Evolutionary conservation across 768 basidiomycete species (phyloP).

Genomic region (Russula olivacea): DNA sequence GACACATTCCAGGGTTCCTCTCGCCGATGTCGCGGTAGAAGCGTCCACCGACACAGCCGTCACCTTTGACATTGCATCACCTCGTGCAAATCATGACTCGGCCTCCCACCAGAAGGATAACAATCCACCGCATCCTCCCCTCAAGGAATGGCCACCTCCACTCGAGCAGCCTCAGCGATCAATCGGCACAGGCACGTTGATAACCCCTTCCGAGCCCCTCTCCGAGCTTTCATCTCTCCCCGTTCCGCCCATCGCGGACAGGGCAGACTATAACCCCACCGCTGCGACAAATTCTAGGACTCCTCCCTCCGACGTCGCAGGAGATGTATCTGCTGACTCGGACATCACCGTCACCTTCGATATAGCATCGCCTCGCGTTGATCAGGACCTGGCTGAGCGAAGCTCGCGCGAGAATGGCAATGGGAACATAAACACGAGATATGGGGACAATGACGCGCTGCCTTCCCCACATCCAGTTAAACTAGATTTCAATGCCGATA

Average conservation of each 20-base stretch:
- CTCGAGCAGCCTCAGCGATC: slow-evolving; percentile 27
- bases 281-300: slow-evolving; percentile 24
- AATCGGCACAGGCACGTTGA: slow-evolving; percentile 31
- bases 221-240: slow-evolving; percentile 54
- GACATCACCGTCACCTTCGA: slow-evolving; percentile 15
- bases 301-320: slow-evolving; percentile 22
- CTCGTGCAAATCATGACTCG: too few species aligned
- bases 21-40: slow-evolving; percentile 22
- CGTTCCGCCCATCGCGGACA: slow-evolving; percentile 44
- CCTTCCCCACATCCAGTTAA: slow-evolving; percentile 56
- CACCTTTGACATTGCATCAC: too few species aligned
- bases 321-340: slow-evolving; percentile 21
- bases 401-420: slow-evolving; percentile 40
- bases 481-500: slow-evolving; percentile 36
- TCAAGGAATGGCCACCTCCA: slow-evolving; percentile 58
- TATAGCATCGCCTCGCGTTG: slow-evolving; percentile 23
- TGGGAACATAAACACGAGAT: slow-evolving; percentile 30
- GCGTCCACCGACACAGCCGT: slow-evolving; percentile 11
- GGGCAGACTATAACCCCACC: slow-evolving; percentile 28
- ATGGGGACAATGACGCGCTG: slow-evolving; percentile 43
- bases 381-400: slow-evolving; percentile 33
- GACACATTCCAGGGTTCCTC: slow-evolving; percentile 26
- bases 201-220: slow-evolving; percentile 60
- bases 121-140: slow-evolving; percentile 52
- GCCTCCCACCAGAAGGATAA: slow-evolving; percentile 39